phyloP scores from a whole-genome alignment of 495 filamentous ascomycete species.

The Hypoxylon lenormandii region DNA sequence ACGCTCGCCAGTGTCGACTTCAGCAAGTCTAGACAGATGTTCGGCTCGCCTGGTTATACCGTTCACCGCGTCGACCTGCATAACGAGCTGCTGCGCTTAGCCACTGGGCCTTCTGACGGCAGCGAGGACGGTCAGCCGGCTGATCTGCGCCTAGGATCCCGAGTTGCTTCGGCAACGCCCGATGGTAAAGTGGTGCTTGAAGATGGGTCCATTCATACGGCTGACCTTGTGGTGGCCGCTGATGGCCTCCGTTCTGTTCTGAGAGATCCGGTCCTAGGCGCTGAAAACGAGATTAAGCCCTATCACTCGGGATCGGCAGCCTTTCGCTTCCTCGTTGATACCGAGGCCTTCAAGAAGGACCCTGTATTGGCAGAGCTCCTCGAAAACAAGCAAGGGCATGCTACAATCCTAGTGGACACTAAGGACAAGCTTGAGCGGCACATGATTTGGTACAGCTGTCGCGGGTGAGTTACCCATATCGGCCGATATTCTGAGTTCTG shows the following conservation, averaged over 20 bases:
- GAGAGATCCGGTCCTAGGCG: conserved; percentile 41
- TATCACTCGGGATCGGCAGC: conserved; percentile 50
- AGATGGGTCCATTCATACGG: conserved; percentile 50
- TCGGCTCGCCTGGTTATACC: conserved; percentile 18
- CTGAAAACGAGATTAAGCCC: conserved; percentile 33
- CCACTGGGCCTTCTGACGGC: conserved; percentile 1
- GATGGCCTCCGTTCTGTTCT: conserved; percentile 62
- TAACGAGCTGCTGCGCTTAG: conserved; percentile 15
- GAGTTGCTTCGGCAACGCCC: conserved; percentile 45
- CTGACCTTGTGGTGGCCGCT: conserved; percentile 62
- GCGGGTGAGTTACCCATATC: conserved; percentile 39
- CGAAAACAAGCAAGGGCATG: conserved; percentile 45
- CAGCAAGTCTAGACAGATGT: conserved; percentile 12
- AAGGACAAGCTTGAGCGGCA: conserved; percentile 40
- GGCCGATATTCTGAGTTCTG: neutral
- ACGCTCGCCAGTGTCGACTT: conserved; percentile 18
- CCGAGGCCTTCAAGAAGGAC: conserved; percentile 51
- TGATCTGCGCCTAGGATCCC: conserved; percentile 15
- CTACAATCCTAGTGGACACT: conserved; percentile 45
- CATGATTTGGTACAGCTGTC: conserved; percentile 61
- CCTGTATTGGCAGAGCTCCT: conserved; percentile 49
- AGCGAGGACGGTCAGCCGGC: neutral
- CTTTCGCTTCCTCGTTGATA: conserved; percentile 62
- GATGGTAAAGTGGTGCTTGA: conserved; percentile 54
- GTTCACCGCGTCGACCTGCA: conserved; percentile 37